These are phyloP conservation scores for Hemisphaericaspora subhashii DNA, from an alignment of 1,139 yeast genomes.

Conservation along the genomic window DNA sequence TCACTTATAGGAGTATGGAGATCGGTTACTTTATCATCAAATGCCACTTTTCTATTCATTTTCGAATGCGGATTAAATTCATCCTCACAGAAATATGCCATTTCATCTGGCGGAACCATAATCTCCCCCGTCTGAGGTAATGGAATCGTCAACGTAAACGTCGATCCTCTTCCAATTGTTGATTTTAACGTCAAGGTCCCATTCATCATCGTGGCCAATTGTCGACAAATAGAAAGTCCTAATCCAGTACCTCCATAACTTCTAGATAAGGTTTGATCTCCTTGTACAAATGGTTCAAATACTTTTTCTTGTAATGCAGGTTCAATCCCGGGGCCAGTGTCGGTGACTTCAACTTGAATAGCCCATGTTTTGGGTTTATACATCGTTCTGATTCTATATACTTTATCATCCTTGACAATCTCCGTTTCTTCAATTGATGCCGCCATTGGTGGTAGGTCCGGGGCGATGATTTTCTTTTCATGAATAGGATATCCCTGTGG, in stretches of 20 bases:
- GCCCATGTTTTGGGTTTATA: conserved; percentile 53
- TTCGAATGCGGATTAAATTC: conserved; percentile 42
- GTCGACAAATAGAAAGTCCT: conserved; percentile 90
- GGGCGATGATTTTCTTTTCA: too few relatives aligned
- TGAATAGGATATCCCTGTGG: conserved; percentile 2
- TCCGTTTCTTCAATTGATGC: conserved; percentile 15
- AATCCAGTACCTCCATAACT: conserved; percentile 96
- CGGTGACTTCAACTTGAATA: conserved; percentile 74
- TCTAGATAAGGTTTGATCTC: conserved; percentile 89
- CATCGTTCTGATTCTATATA: conserved; percentile 36
- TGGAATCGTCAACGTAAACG: conserved; percentile 78
- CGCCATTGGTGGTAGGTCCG: too few relatives aligned
- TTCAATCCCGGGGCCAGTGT: conserved; percentile 92
- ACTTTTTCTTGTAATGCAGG: conserved; percentile 76
- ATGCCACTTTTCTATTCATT: conserved; percentile 39
- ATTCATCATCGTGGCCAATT: conserved; percentile 84
- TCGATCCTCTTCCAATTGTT: conserved; percentile 73
- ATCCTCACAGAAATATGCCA: conserved; percentile 44
- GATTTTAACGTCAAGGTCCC: conserved; percentile 77
- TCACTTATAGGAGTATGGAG: conserved; percentile 8
- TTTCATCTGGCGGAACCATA: conserved; percentile 36
- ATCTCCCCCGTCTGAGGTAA: conserved; percentile 69
- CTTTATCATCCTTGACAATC: conserved; percentile 34
- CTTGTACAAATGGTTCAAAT: conserved; percentile 95
- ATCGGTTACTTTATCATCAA: conserved; percentile 22